Evolutionary conservation across 257 asterid species (phyloP).

Genomic region (Ilex aquifolium): DNA sequence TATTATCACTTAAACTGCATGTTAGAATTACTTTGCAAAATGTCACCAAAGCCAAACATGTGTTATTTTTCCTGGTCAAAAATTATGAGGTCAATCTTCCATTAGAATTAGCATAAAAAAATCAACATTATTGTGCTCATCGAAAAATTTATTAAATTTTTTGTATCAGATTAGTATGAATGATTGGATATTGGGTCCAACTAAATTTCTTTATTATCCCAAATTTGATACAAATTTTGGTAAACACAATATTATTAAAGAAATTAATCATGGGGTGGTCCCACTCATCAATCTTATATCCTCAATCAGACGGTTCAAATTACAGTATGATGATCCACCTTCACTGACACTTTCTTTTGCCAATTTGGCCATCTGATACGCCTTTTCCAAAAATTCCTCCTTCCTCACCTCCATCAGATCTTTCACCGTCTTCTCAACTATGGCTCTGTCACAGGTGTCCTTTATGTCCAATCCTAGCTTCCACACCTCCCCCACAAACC

Average conservation of each 20-base stretch:
- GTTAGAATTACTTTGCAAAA: too few species aligned
- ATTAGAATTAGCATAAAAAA: too few species aligned
- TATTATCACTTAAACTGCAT: too few species aligned
- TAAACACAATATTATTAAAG: too few species aligned
- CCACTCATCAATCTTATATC: conserved; percentile 19
- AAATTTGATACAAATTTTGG: neutral
- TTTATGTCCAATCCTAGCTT: conserved; percentile 55
- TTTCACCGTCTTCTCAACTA: conserved; percentile 42
- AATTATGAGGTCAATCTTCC: too few species aligned
- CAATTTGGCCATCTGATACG: conserved; percentile 24
- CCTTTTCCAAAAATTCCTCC: conserved; percentile 36
- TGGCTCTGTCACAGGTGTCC: conserved; percentile 37
- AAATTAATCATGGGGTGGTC: neutral
- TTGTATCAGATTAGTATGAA: too few species aligned
- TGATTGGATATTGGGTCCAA: too few species aligned
- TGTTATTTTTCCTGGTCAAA: neutral
- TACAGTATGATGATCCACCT: conserved; percentile 41
- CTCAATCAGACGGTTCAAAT: conserved; percentile 30
- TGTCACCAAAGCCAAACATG: neutral
- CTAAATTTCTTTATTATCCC: too few species aligned
- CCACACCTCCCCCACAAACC: conserved; percentile 50
- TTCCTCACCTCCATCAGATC: conserved; percentile 45
- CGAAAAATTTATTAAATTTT: too few species aligned
- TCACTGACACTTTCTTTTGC: conserved; percentile 26
- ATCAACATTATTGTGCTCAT: too few species aligned